Evolutionary conservation across 345 rosid species (phyloP).

Genomic region (Acer negundo): DNA sequence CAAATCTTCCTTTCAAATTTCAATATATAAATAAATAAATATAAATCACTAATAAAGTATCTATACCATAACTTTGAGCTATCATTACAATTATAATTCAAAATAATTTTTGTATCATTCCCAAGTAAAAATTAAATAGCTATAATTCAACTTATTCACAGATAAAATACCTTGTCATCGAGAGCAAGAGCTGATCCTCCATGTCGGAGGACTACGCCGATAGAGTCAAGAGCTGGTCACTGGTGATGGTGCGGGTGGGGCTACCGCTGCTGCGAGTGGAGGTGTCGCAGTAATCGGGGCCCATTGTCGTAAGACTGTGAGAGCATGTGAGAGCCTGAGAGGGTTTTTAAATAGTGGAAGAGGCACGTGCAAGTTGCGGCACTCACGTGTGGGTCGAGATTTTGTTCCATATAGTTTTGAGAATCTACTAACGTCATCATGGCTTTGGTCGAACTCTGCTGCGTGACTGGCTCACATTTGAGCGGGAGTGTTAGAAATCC

Average conservation of each 20-base stretch:
- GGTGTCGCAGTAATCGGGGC: neutral
- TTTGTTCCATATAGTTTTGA: too few species aligned
- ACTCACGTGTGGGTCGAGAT: too few species aligned
- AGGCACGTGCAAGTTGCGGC: neutral
- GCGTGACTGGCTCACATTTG: too few species aligned
- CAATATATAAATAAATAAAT: too few species aligned
- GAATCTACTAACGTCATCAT: too few species aligned
- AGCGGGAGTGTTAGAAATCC: too few species aligned
- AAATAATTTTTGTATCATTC: neutral
- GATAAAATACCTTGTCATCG: conserved; percentile 47
- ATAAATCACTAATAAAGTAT: too few species aligned
- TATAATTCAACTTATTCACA: neutral
- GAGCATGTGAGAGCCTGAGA: neutral
- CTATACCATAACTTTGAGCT: too few species aligned
- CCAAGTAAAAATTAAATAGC: too few species aligned
- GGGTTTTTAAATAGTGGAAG: neutral
- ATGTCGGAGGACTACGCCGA: neutral
- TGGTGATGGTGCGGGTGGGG: neutral
- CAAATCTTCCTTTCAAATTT: too few species aligned
- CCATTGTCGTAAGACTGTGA: neutral
- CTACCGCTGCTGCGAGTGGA: neutral
- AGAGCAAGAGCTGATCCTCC: conserved; percentile 25
- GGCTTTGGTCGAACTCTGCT: too few species aligned
- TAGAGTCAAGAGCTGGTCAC: neutral
- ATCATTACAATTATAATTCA: neutral